phyloP scores from a whole-genome alignment of 1,284 basidiomycete species.

The Apiotrichum mycotoxinovorans region DNA sequence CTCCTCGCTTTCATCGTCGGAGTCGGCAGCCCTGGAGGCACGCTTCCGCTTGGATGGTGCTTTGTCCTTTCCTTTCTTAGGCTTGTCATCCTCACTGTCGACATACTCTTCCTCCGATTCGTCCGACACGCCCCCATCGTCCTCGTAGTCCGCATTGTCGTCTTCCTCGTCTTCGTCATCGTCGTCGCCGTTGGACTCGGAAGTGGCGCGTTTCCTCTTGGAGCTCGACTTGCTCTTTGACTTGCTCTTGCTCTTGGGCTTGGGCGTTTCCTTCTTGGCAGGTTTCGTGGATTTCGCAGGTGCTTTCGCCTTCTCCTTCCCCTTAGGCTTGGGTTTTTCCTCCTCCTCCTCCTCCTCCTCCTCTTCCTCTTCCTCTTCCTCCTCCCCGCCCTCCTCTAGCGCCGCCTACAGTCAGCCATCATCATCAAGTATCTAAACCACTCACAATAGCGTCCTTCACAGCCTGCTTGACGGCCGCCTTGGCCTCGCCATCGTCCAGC shows the following conservation, averaged over 20 bases:
- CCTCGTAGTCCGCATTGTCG: conserved; percentile 1
- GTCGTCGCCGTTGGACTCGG: background rate
- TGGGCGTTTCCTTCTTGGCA: background rate
- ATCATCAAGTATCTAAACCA: background rate
- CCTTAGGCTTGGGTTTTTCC: background rate
- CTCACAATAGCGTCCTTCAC: conserved; percentile 43
- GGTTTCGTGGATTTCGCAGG: no score
- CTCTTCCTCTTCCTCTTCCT: conserved; percentile 1
- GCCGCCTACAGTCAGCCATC: conserved; percentile 1
- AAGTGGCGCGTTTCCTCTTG: no score
- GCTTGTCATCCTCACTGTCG: conserved; percentile 1
- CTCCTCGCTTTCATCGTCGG: background rate
- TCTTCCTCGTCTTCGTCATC: background rate
- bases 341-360: background rate
- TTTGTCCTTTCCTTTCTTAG: no score
- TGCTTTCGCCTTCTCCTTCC: background rate
- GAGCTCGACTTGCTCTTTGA: background rate
- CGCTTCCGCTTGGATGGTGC: background rate
- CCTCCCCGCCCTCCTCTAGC: conserved; percentile 8
- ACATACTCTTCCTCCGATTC: background rate
- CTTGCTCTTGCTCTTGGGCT: conserved; percentile 5
- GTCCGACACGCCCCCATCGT: background rate
- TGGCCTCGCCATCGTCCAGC: conserved; percentile 22
- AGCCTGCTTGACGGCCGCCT: conserved; percentile 45
- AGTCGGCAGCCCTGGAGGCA: background rate